Evolutionary conservation across 1,284 basidiomycete species (phyloP), one percentile per base, ranked within the genome.

Genomic region (Microstroma glucosiphilum): DNA sequence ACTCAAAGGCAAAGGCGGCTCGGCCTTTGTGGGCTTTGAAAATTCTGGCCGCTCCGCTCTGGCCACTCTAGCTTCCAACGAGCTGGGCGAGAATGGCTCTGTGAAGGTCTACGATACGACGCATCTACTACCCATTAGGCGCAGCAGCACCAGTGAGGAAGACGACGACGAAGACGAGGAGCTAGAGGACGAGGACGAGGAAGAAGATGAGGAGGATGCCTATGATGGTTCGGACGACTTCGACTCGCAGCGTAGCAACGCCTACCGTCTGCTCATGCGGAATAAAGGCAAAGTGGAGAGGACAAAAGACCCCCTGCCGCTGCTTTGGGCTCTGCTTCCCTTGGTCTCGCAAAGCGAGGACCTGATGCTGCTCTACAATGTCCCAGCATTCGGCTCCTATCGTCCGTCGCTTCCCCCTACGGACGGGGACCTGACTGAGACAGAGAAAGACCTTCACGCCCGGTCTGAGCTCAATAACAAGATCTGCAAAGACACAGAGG

Each of bases 311-410:
- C 76, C 76, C 3, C 40, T 73, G 15, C 68, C 72, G 2, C 63
- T 77, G 17, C 23, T 75, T 17, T 65, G 68, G 61, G 64, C 66
- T n/a, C 61, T 77, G 56, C 43, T 76, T 2, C 67, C 67, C 43
- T 67, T 70, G 51, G 67, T 75, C 6, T 64, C 69, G 30, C 68
- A 74, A 46, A 72, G 69, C 19, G 68, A 71, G 53, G 75, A 77
- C 40, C 68, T 77, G 49, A 77, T 77, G 74, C 67, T 77, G 40
- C 59, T 65, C 42, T 76, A 75, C 61, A 72, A 75, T 41, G 67
- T 70, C 4, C 75, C 76, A 1, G 76, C 76, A 0, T 77, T 74
- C 61, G 76, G 72, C 26, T 71, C 70, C 13, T 75, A 69, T 59
- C 64, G 68, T 41, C 63, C 66, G 21, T 19, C 21, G 2, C 21